These are phyloP conservation scores for Trichoderma gracile DNA, from an alignment of 2,329 filamentous ascomycete genomes.

Conservation along the genomic window DNA sequence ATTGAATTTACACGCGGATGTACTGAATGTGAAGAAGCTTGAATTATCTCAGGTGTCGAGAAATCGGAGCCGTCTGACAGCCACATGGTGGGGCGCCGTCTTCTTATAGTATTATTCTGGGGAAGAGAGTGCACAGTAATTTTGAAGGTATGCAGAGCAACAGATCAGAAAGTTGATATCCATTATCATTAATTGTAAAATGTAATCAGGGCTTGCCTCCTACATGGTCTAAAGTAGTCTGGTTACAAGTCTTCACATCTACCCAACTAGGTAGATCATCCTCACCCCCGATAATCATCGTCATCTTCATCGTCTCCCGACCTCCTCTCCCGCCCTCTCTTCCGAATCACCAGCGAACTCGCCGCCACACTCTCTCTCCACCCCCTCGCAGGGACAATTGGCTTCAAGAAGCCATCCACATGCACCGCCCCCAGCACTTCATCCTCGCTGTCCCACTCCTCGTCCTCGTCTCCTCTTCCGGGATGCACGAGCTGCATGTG, in stretches of 20 bases:
- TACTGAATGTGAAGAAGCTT: neutral
- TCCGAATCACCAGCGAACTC: constrained; percentile 18
- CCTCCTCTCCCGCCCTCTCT: constrained; percentile 17
- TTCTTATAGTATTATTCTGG: no score
- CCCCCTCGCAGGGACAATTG: constrained; percentile 51
- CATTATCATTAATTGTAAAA: no score
- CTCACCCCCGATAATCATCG: neutral
- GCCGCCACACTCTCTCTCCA: constrained; percentile 43
- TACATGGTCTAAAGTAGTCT: no score
- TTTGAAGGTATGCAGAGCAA: no score
- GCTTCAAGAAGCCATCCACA: constrained; percentile 65
- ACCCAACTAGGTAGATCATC: no score
- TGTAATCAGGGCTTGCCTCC: no score
- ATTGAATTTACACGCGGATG: neutral
- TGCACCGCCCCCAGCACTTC: constrained; percentile 65
- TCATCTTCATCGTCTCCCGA: constrained; percentile 5
- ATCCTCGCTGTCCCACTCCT: constrained; percentile 47
- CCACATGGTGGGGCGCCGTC: no score
- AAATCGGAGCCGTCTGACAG: no score
- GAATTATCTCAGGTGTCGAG: no score
- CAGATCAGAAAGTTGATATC: no score
- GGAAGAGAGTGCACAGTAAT: no score
- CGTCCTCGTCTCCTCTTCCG: constrained; percentile 39
- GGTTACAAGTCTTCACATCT: no score
- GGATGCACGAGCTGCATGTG: constrained; percentile 45